A percentile compares a stretch with the other conserved stretches of the same genome.
phyloP scores from a whole-genome alignment of 805 yeast species.

The Starmerella stigmatis region DNA sequence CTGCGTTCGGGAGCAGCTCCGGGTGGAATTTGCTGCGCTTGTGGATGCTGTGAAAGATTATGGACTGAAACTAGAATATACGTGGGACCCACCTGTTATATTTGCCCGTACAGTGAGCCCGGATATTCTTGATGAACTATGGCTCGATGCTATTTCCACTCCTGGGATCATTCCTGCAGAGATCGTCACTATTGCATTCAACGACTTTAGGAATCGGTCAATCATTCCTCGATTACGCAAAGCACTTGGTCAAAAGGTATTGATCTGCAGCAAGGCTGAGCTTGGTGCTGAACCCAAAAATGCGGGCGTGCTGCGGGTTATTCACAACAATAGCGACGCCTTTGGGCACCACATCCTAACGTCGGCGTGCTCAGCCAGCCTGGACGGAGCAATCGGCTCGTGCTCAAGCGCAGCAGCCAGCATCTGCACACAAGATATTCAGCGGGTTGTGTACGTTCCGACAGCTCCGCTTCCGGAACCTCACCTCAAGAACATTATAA shows the following conservation, averaged over 20 bases:
- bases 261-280: constrained; percentile 4
- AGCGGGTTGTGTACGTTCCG: background rate
- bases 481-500: no score
- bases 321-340: constrained; percentile 24
- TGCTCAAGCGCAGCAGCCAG: constrained; percentile 20
- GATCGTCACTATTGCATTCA: constrained; percentile 16
- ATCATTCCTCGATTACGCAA: constrained; percentile 7
- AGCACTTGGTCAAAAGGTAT: background rate
- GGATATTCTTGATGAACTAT: constrained; percentile 16
- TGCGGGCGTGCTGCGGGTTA: constrained; percentile 8
- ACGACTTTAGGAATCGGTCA: constrained; percentile 19
- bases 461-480: background rate
- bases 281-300: background rate
- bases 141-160: constrained; percentile 16
- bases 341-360: constrained; percentile 23
- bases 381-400: constrained; percentile 24
- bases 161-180: constrained; percentile 8
- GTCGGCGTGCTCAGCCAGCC: constrained; percentile 16
- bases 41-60: background rate
- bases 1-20: constrained; percentile 13
- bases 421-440: constrained; percentile 7
- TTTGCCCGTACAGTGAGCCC: constrained; percentile 18
- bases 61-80: constrained; percentile 14
- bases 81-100: constrained; percentile 25
- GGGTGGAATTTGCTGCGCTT: constrained; percentile 14